Base-by-base conservation (phyloP, 108 stramenopile genomes). In the Skeletonema potamos region DNA sequence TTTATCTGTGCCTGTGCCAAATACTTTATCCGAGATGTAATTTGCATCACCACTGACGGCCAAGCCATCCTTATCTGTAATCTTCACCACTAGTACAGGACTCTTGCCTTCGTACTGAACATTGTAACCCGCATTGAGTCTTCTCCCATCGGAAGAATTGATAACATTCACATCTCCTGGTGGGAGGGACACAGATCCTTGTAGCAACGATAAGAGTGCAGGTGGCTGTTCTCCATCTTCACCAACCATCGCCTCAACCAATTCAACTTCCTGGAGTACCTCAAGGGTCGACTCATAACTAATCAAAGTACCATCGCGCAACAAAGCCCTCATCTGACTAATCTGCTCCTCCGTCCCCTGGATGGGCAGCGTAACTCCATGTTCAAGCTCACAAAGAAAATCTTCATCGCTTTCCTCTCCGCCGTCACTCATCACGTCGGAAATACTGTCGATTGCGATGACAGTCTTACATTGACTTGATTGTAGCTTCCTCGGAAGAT, bases 11-110 rank as follows among this genome's bases (percentile, higher is more conserved):
- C 37, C 27, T 2, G 71, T 82, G 8, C 82, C 82, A 32, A 81
- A 81, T 27, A 81, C 34, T 60, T 81, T 81, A 44, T 81, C 76
- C 15, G 76, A 72, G 22, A 81, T 64, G 0, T 46, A 58, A 28
- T 13, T 2, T 20, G 66, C 66, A 33, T 58, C 18, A 17, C 60
- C 62, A 30, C 32, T 13, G 0, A 71, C 63, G 8, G 58, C 58
- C 17, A 48, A 27, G 48, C 73, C 78, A 17, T 76, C 26, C 28
- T 60, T 54, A 70, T 76, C 80, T 12, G 58, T 81, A 12, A 81
- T 70, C 32, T 70, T 61, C 8, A 81, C 75, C 4, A 67, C 62
- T 10, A 81, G 70, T 20, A 77, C 61, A 3, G 6, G 36, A 17
- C 72, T 76, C 11, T 58, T 33, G 44, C 80, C 80, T 46, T 54